Percentiles rank a stretch among this genome's conserved stretches.
phyloP scores from a whole-genome alignment of 140 eudicot genomes.

The Ambrosia hybrid region DNA sequence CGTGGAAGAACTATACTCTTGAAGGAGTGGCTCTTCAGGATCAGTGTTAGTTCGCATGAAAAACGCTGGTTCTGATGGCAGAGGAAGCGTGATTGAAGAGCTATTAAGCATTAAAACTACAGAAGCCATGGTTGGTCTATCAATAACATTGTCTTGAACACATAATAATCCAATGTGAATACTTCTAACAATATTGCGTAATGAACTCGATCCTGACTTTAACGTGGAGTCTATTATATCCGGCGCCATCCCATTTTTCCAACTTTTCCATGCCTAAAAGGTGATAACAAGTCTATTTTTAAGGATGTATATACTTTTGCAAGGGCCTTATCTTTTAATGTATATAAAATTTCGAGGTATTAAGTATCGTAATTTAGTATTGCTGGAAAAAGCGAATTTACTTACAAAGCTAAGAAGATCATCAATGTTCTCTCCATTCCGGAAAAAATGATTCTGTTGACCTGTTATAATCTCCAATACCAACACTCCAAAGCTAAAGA shows the following conservation, averaged over 20 bases:
- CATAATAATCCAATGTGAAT: not conserved
- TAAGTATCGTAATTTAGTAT: not conserved
- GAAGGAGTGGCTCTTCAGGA: not conserved
- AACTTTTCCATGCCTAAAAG: not conserved
- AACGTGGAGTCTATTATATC: conserved; percentile 1
- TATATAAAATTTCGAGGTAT: too few relatives aligned
- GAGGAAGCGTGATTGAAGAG: not conserved
- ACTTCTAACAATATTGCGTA: not conserved
- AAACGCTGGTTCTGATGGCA: not conserved
- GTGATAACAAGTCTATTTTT: too few relatives aligned
- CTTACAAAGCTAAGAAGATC: conserved; percentile 22
- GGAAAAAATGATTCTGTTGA: conserved; percentile 9
- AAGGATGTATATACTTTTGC: not conserved
- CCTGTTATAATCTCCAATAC: conserved; percentile 24
- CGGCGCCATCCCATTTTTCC: not conserved
- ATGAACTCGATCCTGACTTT: not conserved
- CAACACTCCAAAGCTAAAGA: conserved; percentile 24
- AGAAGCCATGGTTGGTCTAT: not conserved
- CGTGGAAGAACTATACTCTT: not conserved
- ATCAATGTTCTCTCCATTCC: conserved; percentile 3
- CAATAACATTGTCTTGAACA: too few relatives aligned
- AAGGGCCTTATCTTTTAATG: too few relatives aligned
- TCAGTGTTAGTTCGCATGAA: not conserved
- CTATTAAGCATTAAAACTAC: not conserved
- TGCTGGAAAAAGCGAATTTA: not conserved